Percentiles rank a stretch among this genome's conserved stretches.
These are phyloP conservation scores for Saraca asoca DNA, from an alignment of 331 rosid genomes.

Conservation along the genomic window DNA sequence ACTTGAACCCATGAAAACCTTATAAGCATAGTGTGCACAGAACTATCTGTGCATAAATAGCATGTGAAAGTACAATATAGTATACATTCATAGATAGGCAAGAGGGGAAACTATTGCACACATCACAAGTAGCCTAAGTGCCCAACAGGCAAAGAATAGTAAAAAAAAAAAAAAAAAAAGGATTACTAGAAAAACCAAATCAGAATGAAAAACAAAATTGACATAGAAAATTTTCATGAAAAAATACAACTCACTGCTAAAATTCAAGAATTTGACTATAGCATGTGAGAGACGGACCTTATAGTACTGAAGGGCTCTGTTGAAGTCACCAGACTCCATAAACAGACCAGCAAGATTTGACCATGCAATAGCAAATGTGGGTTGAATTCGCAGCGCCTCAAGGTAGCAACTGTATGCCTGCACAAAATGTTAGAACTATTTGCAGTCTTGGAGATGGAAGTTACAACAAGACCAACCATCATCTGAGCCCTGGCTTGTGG, in stretches of 20 bases:
- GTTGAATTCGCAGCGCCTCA: constrained; percentile 95
- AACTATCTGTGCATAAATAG: constrained; percentile 3
- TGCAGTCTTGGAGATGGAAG: constrained; percentile 82
- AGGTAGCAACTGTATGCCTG: constrained; percentile 99
- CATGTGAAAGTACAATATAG: neutral
- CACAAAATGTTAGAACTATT: constrained; percentile 94
- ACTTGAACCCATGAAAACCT: constrained; percentile 5
- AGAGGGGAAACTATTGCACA: neutral
- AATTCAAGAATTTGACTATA: constrained; percentile 21
- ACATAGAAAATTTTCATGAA: neutral
- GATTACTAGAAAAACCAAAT: no score
- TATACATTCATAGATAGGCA: neutral
- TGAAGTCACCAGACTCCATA: constrained; percentile 98
- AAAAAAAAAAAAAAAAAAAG: no score
- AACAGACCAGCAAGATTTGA: constrained; percentile 99
- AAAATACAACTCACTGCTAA: neutral
- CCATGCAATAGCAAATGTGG: constrained; percentile 97
- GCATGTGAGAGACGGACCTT: constrained; percentile 53
- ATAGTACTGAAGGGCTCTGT: constrained; percentile 92
- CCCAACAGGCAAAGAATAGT: no score
- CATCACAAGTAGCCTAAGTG: neutral
- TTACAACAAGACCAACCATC: constrained; percentile 90
- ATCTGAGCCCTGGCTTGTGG: constrained; percentile 87
- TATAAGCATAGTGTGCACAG: neutral
- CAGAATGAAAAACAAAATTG: neutral